Conservation (phyloP, 306 rosid species). For the Myrica gale region DNA sequence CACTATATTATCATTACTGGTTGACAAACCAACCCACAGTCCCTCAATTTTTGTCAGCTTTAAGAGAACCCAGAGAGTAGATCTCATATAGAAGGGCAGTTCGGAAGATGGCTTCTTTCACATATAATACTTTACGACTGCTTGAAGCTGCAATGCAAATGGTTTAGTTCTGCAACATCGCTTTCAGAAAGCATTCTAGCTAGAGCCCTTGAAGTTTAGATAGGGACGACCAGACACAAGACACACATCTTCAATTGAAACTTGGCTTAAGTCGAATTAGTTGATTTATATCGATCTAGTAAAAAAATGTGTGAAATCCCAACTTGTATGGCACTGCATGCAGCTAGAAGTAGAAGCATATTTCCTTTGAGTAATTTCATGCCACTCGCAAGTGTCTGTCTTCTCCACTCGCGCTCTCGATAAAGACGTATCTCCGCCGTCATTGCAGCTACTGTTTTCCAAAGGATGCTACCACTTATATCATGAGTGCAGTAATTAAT, state of each 20-base stretch:
- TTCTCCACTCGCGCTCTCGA: background rate
- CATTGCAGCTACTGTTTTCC: slow-evolving; percentile 16
- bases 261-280: background rate
- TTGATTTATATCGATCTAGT: background rate
- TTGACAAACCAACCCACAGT: slow-evolving; percentile 12
- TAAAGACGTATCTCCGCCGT: slow-evolving; percentile 3
- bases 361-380: background rate
- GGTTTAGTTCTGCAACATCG: background rate
- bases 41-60: background rate
- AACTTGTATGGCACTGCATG: background rate
- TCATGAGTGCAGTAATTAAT: slow-evolving; percentile 30
- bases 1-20: slow-evolving; percentile 24
- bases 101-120: background rate
- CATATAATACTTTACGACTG: background rate
- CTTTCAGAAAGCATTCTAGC: background rate
- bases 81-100: no score
- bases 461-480: slow-evolving; percentile 2
- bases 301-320: background rate
- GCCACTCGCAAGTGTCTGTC: background rate
- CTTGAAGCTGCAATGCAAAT: background rate
- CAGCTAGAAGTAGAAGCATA: background rate
- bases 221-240: no score
- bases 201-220: no score
- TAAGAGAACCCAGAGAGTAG: no score
- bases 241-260: background rate